These are phyloP conservation scores for Aspergillus flavus DNA, from an alignment of 2,329 filamentous ascomycete genomes.

Conservation along the genomic window DNA sequence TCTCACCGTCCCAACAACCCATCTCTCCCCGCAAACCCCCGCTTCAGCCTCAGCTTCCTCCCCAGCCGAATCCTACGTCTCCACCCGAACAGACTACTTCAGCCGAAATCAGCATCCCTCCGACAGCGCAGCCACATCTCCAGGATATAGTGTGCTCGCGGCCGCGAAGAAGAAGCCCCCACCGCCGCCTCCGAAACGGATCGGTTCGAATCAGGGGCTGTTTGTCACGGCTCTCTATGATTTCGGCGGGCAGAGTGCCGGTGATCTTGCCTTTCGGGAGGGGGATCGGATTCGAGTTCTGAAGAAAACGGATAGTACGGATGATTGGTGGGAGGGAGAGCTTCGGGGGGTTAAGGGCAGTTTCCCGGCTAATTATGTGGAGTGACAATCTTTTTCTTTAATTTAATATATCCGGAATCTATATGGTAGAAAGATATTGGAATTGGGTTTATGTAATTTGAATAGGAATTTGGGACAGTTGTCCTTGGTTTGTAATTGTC, in stretches of 20 bases:
- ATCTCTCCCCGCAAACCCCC: constrained; percentile 17
- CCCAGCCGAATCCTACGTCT: constrained; percentile 41
- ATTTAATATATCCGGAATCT: background rate
- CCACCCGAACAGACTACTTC: constrained; percentile 45
- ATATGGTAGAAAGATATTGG: background rate
- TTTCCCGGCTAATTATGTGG: constrained; percentile 85
- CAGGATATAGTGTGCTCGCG: constrained; percentile 38
- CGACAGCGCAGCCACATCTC: constrained; percentile 43
- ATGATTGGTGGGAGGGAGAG: constrained; percentile 90
- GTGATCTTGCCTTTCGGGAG: constrained; percentile 74
- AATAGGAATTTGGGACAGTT: background rate
- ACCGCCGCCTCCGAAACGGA: constrained; percentile 72
- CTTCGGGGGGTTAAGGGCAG: constrained; percentile 67
- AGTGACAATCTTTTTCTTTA: constrained; percentile 29
- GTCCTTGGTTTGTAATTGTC: background rate
- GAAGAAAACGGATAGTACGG: constrained; percentile 75
- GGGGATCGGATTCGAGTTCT: constrained; percentile 77
- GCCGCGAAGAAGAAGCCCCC: constrained; percentile 72
- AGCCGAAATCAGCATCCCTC: constrained; percentile 36
- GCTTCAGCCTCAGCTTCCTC: constrained; percentile 31
- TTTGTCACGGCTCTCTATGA: constrained; percentile 75
- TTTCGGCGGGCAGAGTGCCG: constrained; percentile 69
- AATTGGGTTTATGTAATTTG: background rate
- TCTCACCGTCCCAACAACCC: constrained; percentile 8
- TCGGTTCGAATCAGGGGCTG: constrained; percentile 50